Evolutionary conservation across 805 yeast species (phyloP).

Genomic region (Barnettozyma californica): DNA sequence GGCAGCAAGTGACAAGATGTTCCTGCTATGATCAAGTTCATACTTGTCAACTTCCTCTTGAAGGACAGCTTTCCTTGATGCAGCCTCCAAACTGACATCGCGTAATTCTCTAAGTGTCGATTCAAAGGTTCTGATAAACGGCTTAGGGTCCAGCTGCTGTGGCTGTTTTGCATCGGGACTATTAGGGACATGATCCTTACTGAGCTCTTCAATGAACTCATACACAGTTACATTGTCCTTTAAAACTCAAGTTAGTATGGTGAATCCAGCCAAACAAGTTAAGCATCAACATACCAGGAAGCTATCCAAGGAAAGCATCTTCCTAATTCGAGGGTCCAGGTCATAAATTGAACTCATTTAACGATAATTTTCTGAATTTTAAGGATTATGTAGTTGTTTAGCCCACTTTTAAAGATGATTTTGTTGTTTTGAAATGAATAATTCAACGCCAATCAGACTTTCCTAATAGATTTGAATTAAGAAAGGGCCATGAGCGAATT

Average conservation of each 20-base stretch:
- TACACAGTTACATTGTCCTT: constrained; percentile 61
- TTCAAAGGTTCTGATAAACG: constrained; percentile 90
- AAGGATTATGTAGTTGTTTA: not conserved
- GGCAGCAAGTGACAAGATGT: constrained; percentile 50
- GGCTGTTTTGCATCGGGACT: constrained; percentile 27
- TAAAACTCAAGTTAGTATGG: not conserved
- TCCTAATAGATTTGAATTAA: no score
- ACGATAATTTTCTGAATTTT: not conserved
- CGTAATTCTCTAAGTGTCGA: constrained; percentile 71
- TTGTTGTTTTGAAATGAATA: not conserved
- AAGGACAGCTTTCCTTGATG: constrained; percentile 42
- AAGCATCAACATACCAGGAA: constrained; percentile 35
- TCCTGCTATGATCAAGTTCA: constrained; percentile 64
- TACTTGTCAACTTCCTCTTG: constrained; percentile 52
- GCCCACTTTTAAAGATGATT: not conserved
- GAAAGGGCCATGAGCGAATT: not conserved
- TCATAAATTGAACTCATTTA: constrained; percentile 45
- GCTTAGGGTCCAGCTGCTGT: constrained; percentile 71
- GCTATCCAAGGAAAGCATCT: constrained; percentile 52
- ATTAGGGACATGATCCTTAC: constrained; percentile 52
- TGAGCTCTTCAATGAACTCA: constrained; percentile 75
- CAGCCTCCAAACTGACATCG: constrained; percentile 52
- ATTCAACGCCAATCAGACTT: no score
- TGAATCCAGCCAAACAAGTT: not conserved
- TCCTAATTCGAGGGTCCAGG: constrained; percentile 57